Evolutionary conservation across 2,329 filamentous ascomycete genomes (phyloP), one percentile per base, ranked within the genome.

Genomic region (Trichoderma aggressivum): DNA sequence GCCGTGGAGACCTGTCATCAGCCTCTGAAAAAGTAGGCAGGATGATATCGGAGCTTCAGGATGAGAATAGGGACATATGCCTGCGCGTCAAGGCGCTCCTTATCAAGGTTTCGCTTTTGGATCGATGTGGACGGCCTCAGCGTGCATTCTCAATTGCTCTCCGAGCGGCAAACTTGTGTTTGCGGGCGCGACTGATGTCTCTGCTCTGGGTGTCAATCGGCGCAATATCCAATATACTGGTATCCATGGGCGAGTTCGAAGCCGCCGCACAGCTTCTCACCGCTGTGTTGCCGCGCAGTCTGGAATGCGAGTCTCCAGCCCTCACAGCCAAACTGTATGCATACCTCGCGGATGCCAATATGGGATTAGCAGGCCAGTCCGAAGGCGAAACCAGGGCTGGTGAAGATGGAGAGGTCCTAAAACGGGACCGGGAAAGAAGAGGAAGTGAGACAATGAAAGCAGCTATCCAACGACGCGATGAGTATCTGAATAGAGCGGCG

Each of bases 111-210:
- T 85, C 88, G 6, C 85, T 97, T 4, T 89, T 94, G 70, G 87
- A 89, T 69, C 87, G 86, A 74, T 88, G 88, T 56, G 91, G 91
- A 2, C 88, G 91, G 3, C 87, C 93, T 0, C 88, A 93, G 75
- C 88, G 91, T 72, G 93, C 89, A 0, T 94, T 97, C 79, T 93
- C 92, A 2, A 86, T 94, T 6, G 90, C 90, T 5, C 85, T 97
- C 76, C 87, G 92, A 56, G 94, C 94, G 1, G 90, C 92, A 3
- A 91, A 87, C 76, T 88, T 94, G 21, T 91, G 93, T 0, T 90
- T 92, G 84, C 87, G 90, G 60, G 88, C 91, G 1, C 86, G 90
- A 1, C 82, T 95, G 8, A 84, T 94, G 18, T 87, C 89, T 0
- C 86, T 87, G 21, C 83, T 97, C 8, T 96, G 93, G 90, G 88